Percentiles rank a stretch among this genome's conserved stretches.
Conservation (phyloP, 2,329 filamentous ascomycete species). For the Zymoseptoria tritici region DNA sequence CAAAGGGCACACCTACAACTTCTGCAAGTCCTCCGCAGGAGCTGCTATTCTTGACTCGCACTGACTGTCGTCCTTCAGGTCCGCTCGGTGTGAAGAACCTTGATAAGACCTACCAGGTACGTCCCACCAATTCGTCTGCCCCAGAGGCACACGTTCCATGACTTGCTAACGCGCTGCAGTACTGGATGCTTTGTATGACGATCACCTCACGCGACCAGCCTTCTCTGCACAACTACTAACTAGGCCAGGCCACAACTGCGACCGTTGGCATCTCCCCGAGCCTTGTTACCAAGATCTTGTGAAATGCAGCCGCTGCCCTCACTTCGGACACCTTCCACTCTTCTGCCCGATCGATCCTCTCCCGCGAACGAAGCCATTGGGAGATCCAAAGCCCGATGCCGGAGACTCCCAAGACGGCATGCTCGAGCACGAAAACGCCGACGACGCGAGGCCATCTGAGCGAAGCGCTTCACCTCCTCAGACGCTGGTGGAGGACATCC, state of each 20-base stretch:
- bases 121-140: neutral
- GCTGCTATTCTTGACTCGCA: too few species aligned
- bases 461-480: neutral
- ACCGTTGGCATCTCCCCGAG: conserved; percentile 20
- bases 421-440: neutral
- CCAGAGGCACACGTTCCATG: neutral
- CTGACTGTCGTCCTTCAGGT: neutral
- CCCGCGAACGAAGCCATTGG: neutral
- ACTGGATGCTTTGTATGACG: neutral
- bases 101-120: conserved; percentile 8
- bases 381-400: neutral
- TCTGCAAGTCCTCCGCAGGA: conserved; percentile 4
- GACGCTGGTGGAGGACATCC: neutral
- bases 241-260: conserved; percentile 16
- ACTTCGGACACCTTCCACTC: conserved; percentile 16
- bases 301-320: conserved; percentile 14
- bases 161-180: neutral
- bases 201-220: neutral
- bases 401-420: neutral
- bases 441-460: neutral
- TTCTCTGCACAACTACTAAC: neutral
- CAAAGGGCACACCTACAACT: conserved; percentile 13
- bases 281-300: conserved; percentile 10
- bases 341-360: conserved; percentile 18
- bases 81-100: conserved; percentile 9